Evolutionary conservation across 768 basidiomycete species (phyloP).

Genomic region (Pleurotus pulmonarius): DNA sequence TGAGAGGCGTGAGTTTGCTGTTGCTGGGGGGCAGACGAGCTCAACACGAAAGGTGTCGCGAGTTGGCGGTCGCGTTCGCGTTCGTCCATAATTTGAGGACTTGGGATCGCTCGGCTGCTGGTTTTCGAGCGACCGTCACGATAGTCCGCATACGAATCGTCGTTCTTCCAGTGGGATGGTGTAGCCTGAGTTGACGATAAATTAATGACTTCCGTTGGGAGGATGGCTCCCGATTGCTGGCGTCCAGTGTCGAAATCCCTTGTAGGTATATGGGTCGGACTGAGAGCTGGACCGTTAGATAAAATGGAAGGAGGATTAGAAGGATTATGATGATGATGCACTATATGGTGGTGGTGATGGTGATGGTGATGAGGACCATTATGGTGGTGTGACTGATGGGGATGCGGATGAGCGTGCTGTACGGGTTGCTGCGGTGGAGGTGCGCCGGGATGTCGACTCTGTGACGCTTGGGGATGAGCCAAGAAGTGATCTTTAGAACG

Average conservation of each 20-base stretch:
- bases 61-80: conserved; percentile 50
- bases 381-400: conserved; percentile 29
- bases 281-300: neutral
- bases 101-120: conserved; percentile 35
- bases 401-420: conserved; percentile 28
- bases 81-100: conserved; percentile 37
- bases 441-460: conserved; percentile 18
- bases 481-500: conserved; percentile 18
- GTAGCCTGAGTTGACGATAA: conserved; percentile 35
- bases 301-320: conserved; percentile 11
- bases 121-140: conserved; percentile 21
- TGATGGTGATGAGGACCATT: conserved; percentile 36
- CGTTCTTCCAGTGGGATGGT: conserved; percentile 37
- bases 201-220: conserved; percentile 51
- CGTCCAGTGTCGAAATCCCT: conserved; percentile 30
- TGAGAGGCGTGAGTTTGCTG: conserved; percentile 12
- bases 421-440: conserved; percentile 16
- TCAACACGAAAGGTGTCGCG: conserved; percentile 52
- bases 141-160: conserved; percentile 24
- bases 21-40: conserved; percentile 37
- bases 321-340: conserved; percentile 33
- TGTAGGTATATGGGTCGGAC: conserved; percentile 6
- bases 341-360: conserved; percentile 50
- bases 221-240: conserved; percentile 29
- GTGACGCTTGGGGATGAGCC: conserved; percentile 18